Conservation (phyloP, 73 alveolate genomes). For the Symbiodinium natans region DNA sequence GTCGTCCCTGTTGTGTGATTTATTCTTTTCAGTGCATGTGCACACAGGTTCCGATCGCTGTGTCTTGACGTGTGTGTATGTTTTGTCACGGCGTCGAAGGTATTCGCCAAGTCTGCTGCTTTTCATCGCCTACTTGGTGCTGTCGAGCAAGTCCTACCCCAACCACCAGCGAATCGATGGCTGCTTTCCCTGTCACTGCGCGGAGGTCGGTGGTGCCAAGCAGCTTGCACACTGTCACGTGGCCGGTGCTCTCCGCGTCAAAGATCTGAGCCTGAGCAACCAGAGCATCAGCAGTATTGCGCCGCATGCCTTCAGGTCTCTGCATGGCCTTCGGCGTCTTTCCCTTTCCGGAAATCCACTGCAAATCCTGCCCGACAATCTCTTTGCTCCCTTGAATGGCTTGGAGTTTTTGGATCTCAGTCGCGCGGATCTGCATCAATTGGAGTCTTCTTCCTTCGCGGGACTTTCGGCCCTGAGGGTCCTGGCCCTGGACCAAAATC, state of each 20-base stretch:
- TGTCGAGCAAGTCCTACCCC: background rate
- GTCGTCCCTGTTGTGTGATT: too few species aligned
- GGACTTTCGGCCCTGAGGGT: background rate
- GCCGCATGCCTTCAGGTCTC: background rate
- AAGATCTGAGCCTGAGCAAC: constrained; percentile 8
- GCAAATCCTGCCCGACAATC: background rate
- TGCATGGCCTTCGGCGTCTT: background rate
- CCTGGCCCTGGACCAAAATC: background rate
- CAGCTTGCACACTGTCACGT: background rate
- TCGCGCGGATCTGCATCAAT: background rate
- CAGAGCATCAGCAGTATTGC: background rate
- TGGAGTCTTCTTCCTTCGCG: constrained; percentile 2
- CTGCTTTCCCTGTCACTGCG: constrained; percentile 37
- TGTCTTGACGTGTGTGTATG: too few species aligned
- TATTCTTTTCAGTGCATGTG: too few species aligned
- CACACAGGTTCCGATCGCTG: too few species aligned
- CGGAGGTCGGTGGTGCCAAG: background rate
- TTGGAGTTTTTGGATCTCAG: constrained; percentile 23
- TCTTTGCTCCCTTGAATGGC: constrained; percentile 7
- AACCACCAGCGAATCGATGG: too few species aligned
- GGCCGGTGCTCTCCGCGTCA: background rate
- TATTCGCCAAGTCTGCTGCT: background rate
- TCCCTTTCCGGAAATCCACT: constrained; percentile 6
- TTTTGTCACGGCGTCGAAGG: too few species aligned
- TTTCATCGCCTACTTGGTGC: background rate